Base-by-base conservation (phyloP, 169 alveolate genomes). In the Plasmodium coatneyi region DNA sequence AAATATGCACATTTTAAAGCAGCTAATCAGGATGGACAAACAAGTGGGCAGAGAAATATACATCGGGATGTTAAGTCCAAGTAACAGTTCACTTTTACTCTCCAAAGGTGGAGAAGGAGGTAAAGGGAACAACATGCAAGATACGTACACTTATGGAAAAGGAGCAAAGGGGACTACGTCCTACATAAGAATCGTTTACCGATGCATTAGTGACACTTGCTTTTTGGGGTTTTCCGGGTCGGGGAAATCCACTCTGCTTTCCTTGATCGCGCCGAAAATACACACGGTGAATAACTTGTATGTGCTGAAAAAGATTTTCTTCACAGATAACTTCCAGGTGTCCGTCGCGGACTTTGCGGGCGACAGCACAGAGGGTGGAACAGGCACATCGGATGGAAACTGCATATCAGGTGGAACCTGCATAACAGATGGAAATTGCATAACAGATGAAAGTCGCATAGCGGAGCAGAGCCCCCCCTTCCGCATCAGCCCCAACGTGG, bases 31-130 rank as follows among this genome's bases (percentile, higher is more conserved):
- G 30, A 54, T 87, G 39, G 89, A 87, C 71, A 22, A 87, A 72
- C 46, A 78, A 30, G 52, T 87, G 49, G 46, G 74, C 16, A 79
- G 82, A 54, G 90, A 87, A 79, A 87, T 6, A 60, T 72, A 56
- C 72, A 56, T 87, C 16, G 93, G 93, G 22, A 16, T 87, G 66
- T 87, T 87, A 70, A 79, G 43, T 34, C 82, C 80, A 80, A 56
- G 7, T 16, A 87, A 87, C 46, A 79, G 43, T 72, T 87, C 90
- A 39, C 60, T 87, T 25, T 79, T 87, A 87, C 30, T 87, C n/a
- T 54, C 80, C n/a, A 87, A 79, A 43, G 93, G 93, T 4, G 93
- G 93, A 87, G 82, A 54, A 36, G 93, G 93, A 0, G 93, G 93
- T 1, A 87, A 78, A 32, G 93, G 93, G 56, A 87, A 87, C 71